phyloP scores from a whole-genome alignment of 2,329 filamentous ascomycete genomes.

The Claviceps pazoutovae region DNA sequence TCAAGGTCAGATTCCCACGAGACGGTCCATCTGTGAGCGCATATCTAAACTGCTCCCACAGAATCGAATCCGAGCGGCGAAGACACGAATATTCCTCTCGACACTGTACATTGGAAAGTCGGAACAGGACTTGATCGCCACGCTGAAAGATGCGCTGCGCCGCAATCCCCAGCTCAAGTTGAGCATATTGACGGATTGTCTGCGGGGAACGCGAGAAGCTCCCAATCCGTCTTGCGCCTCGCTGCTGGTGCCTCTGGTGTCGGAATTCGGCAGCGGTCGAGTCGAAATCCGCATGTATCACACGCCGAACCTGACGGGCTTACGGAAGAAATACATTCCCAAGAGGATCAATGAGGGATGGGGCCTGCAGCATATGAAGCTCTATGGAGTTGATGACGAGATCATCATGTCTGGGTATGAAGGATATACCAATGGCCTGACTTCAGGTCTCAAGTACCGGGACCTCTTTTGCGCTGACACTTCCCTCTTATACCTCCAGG shows the following conservation, averaged over 20 bases:
- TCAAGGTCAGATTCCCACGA: slow-evolving; percentile 52
- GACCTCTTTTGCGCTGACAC: neutral
- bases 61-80: slow-evolving; percentile 69
- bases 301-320: slow-evolving; percentile 82
- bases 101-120: slow-evolving; percentile 93
- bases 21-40: neutral
- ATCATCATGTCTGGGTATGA: slow-evolving; percentile 77
- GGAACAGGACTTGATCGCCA: slow-evolving; percentile 75
- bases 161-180: slow-evolving; percentile 64
- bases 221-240: slow-evolving; percentile 80
- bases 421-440: neutral
- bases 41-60: slow-evolving; percentile 17
- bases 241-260: slow-evolving; percentile 67
- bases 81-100: slow-evolving; percentile 75
- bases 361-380: slow-evolving; percentile 98
- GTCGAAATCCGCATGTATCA: slow-evolving; percentile 97
- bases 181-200: slow-evolving; percentile 79
- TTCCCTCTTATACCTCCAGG: slow-evolving; percentile 13
- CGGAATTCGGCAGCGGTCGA: slow-evolving; percentile 76
- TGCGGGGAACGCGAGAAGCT: slow-evolving; percentile 82
- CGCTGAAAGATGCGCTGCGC: slow-evolving; percentile 60
- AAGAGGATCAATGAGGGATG: slow-evolving; percentile 93
- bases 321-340: slow-evolving; percentile 72
- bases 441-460: neutral
- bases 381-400: slow-evolving; percentile 91